Percentiles rank a stretch among this genome's conserved stretches.
Conservation (phyloP, 1,284 basidiomycete species). For the Puccinia coronata region DNA sequence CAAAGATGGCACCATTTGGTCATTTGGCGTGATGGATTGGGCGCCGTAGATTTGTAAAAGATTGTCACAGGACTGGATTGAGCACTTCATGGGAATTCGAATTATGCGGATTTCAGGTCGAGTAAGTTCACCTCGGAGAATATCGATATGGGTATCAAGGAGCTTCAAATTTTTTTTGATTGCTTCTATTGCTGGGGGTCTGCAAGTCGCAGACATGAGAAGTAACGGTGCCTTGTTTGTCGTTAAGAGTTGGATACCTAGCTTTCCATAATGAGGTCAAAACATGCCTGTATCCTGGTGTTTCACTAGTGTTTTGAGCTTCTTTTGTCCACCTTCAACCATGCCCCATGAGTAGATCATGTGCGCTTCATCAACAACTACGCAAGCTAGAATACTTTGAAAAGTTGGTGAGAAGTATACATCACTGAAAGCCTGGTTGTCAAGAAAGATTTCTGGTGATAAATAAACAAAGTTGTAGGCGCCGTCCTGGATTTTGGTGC, state of each 20-base stretch:
- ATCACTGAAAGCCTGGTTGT: not conserved
- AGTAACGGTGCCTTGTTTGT: not conserved
- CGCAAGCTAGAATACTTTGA: too few species aligned
- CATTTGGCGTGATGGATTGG: not conserved
- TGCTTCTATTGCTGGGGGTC: conserved; percentile 6
- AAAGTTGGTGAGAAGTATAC: not conserved
- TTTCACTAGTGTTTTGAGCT: too few species aligned
- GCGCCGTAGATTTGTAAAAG: not conserved
- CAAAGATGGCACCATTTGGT: not conserved
- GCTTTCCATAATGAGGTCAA: not conserved
- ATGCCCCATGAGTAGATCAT: too few species aligned
- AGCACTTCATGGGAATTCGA: not conserved
- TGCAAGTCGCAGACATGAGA: conserved; percentile 21
- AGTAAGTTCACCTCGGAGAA: not conserved
- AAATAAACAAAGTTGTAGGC: not conserved
- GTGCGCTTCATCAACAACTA: too few species aligned
- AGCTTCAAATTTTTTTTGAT: not conserved
- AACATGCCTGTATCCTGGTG: not conserved
- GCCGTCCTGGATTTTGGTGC: not conserved
- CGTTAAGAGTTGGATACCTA: not conserved
- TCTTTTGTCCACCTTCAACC: too few species aligned
- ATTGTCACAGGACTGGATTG: not conserved
- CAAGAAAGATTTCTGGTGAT: not conserved
- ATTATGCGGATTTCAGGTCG: not conserved
- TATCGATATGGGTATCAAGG: not conserved